These are phyloP conservation scores for Penicillium nucicola DNA, from an alignment of 495 filamentous ascomycete species.

Conservation along the genomic window DNA sequence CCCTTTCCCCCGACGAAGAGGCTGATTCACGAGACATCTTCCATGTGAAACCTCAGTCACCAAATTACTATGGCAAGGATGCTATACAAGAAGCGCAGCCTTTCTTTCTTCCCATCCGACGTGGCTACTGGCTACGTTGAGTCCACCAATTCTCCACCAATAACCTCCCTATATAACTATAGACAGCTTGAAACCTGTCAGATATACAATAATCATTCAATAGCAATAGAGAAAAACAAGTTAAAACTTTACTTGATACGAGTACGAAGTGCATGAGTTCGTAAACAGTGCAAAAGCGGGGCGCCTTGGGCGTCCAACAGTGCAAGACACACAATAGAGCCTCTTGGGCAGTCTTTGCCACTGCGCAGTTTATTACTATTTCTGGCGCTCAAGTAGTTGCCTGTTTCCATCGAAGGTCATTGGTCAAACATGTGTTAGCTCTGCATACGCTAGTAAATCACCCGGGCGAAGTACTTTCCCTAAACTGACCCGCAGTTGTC, in stretches of 20 bases:
- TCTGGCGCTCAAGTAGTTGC: too few relatives aligned
- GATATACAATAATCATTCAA: background rate
- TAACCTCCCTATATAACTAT: too few relatives aligned
- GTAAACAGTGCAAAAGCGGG: background rate
- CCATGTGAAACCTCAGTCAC: background rate
- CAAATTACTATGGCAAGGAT: conserved; percentile 10
- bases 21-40: background rate
- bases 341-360: too few relatives aligned
- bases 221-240: background rate
- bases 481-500: too few relatives aligned
- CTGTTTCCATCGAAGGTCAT: background rate
- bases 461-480: too few relatives aligned
- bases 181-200: too few relatives aligned
- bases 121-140: conserved; percentile 40
- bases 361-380: too few relatives aligned
- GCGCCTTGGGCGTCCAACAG: background rate
- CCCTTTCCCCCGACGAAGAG: background rate
- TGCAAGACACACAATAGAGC: background rate
- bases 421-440: background rate
- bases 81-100: conserved; percentile 30
- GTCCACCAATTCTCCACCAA: background rate
- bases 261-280: background rate
- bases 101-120: conserved; percentile 32
- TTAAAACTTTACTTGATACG: background rate
- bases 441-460: too few relatives aligned